Percentiles rank a stretch among this genome's conserved stretches.
These are phyloP conservation scores for Kernera saxatilis DNA, from an alignment of 345 rosid species.

Conservation along the genomic window DNA sequence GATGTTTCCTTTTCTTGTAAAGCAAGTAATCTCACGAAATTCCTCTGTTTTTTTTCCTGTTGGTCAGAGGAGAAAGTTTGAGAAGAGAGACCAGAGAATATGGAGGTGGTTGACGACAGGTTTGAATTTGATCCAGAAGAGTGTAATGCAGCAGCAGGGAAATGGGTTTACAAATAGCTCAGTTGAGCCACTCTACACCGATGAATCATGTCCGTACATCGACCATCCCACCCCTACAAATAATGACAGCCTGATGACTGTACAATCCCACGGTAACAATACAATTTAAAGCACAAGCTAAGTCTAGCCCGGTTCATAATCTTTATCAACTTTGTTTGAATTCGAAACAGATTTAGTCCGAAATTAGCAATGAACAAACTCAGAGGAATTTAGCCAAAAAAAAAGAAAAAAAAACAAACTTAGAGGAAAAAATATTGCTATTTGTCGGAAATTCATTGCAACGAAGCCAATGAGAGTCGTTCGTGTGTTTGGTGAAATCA, in stretches of 20 bases:
- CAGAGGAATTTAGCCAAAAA: too few species aligned
- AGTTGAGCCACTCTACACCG: constrained; percentile 57
- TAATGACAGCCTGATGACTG: neutral
- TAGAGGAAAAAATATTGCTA: constrained; percentile 62
- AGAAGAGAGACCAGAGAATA: constrained; percentile 30
- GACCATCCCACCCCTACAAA: too few species aligned
- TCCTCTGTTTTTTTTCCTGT: neutral
- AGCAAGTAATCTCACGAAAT: neutral
- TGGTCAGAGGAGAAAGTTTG: constrained; percentile 7
- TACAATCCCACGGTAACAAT: constrained; percentile 18
- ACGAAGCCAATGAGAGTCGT: constrained; percentile 88
- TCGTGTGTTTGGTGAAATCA: constrained; percentile 74
- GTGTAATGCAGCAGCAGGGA: constrained; percentile 58
- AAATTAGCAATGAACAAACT: constrained; percentile 56
- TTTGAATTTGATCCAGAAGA: constrained; percentile 83
- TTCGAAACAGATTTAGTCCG: constrained; percentile 54
- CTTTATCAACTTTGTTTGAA: neutral
- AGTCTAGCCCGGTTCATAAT: neutral
- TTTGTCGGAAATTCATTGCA: constrained; percentile 90
- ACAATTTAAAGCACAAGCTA: neutral
- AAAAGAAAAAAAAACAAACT: too few species aligned
- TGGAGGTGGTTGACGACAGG: constrained; percentile 54
- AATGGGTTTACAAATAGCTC: constrained; percentile 72
- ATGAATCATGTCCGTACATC: constrained; percentile 65
- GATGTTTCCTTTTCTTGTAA: neutral